A percentile compares a stretch with the other conserved stretches of the same genome.
These are phyloP conservation scores for Psidium friedrichsthalianum DNA, from an alignment of 345 rosid species.

Conservation along the genomic window DNA sequence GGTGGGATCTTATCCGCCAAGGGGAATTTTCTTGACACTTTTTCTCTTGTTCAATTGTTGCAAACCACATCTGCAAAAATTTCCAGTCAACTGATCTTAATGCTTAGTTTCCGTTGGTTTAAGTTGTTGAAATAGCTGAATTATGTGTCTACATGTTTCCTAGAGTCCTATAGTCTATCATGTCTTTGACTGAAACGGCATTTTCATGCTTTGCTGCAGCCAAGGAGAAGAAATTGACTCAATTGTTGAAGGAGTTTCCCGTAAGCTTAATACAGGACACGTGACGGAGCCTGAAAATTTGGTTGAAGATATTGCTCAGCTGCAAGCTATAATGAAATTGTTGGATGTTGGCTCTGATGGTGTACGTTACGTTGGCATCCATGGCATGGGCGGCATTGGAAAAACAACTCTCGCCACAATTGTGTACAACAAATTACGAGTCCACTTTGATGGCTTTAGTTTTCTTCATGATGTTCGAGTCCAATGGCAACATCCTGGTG, in stretches of 20 bases:
- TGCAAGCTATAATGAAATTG: background rate
- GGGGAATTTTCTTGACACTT: background rate
- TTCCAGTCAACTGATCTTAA: background rate
- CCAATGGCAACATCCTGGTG: background rate
- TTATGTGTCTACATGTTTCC: background rate
- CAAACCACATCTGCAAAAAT: background rate
- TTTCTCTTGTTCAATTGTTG: background rate
- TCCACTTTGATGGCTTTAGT: conserved; percentile 2
- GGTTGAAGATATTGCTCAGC: background rate
- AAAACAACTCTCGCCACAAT: background rate
- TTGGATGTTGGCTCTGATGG: background rate
- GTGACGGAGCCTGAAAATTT: background rate
- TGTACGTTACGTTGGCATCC: background rate
- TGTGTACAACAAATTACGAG: background rate
- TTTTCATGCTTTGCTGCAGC: background rate
- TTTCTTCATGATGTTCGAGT: conserved; percentile 19
- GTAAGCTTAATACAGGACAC: background rate
- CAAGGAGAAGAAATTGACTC: background rate
- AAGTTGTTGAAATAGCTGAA: background rate
- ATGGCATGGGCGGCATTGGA: background rate
- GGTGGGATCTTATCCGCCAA: background rate
- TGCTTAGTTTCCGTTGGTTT: background rate
- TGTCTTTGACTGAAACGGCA: background rate
- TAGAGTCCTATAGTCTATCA: background rate
- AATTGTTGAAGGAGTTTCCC: background rate